Conservation (phyloP, 1,139 yeast genomes). For the Scheffersomyces segobiensis region DNA sequence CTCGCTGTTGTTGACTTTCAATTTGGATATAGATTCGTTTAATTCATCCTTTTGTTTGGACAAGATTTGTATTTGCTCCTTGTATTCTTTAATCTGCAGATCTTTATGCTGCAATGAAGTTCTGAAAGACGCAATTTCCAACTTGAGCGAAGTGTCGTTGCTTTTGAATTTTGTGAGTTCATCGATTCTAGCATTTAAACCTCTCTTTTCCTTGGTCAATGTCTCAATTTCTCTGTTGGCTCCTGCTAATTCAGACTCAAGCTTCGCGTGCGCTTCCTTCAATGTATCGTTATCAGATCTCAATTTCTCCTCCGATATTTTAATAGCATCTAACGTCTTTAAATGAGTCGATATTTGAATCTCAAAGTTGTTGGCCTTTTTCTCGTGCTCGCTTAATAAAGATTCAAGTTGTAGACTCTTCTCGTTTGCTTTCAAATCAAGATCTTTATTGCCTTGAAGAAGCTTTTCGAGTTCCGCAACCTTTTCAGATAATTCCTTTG, state of each 20-base stretch:
- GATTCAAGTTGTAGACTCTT: neutral
- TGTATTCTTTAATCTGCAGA: conserved; percentile 46
- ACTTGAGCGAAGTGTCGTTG: conserved; percentile 41
- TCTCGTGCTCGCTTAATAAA: neutral
- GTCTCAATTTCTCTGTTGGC: conserved; percentile 21
- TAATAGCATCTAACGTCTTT: conserved; percentile 7
- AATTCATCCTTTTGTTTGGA: conserved; percentile 38
- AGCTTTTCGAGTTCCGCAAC: neutral
- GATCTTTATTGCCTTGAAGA: neutral
- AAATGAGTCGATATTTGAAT: neutral
- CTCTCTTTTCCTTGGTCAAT: conserved; percentile 25
- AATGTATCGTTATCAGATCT: conserved; percentile 9
- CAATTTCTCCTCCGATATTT: conserved; percentile 5
- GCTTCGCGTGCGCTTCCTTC: conserved; percentile 8
- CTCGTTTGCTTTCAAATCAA: neutral
- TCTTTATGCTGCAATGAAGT: conserved; percentile 48
- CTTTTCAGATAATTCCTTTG: neutral
- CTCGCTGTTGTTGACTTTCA: conserved; percentile 45
- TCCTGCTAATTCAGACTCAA: neutral
- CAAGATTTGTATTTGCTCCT: conserved; percentile 36
- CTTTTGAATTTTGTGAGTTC: conserved; percentile 36
- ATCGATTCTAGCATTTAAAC: conserved; percentile 26
- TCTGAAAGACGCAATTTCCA: conserved; percentile 42
- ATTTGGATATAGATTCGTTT: conserved; percentile 39
- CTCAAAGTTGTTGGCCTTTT: conserved; percentile 2